A percentile compares a stretch with the other conserved stretches of the same genome.
phyloP scores from a whole-genome alignment of 192 early-diverging fungal genomes.

The Coemansia sp. region DNA sequence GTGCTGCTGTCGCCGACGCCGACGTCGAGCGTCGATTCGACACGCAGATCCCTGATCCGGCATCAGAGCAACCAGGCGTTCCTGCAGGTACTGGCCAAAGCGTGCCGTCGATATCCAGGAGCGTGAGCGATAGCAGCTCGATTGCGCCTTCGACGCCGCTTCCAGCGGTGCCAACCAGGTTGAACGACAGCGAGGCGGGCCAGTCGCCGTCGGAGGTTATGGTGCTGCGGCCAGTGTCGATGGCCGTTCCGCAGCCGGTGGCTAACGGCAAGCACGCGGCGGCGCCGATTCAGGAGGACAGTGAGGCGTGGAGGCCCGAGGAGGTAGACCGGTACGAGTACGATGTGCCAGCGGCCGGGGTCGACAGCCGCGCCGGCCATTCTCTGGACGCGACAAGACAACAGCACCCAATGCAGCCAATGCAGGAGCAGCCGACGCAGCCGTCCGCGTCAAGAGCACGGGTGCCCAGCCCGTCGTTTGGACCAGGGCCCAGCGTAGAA shows the following conservation, averaged over 20 bases:
- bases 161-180: neutral
- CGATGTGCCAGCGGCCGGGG: neutral
- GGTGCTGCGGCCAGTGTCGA: conserved; percentile 44
- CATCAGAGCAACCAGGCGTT: neutral
- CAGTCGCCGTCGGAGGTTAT: conserved; percentile 33
- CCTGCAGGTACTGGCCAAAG: neutral
- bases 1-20: neutral
- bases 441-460: neutral
- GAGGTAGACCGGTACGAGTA: conserved; percentile 44
- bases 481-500: conserved; percentile 2
- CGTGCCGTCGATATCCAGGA: neutral
- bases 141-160: conserved; percentile 6
- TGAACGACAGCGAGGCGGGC: conserved; percentile 12
- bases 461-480: conserved; percentile 13
- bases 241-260: neutral
- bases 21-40: neutral
- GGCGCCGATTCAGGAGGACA: conserved; percentile 7
- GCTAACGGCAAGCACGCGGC: conserved; percentile 3
- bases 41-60: neutral
- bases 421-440: neutral
- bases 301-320: conserved; percentile 20
- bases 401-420: conserved; percentile 1
- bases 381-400: conserved; percentile 6
- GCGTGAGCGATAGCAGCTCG: conserved; percentile 3
- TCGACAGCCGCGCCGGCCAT: neutral